Evolutionary conservation across 2,329 filamentous ascomycete species (phyloP).

Genomic region (Fusarium lateritium): DNA sequence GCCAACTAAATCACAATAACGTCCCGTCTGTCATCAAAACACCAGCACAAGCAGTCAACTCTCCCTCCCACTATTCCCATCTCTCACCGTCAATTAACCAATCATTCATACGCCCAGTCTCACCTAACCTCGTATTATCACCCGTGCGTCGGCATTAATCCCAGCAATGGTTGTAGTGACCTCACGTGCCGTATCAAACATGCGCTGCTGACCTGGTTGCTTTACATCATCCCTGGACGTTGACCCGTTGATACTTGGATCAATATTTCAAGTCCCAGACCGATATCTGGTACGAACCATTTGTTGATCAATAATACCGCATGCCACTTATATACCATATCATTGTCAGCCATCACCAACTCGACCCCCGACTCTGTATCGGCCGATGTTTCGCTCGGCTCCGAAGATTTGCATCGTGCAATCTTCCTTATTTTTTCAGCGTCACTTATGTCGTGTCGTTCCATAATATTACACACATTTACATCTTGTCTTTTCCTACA

Average conservation of each 20-base stretch:
- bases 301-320: no score
- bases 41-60: no score
- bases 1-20: neutral
- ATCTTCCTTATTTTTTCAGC: neutral
- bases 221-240: neutral
- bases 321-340: no score
- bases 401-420: no score
- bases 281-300: no score
- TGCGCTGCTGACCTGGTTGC: neutral
- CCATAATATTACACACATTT: constrained; percentile 1
- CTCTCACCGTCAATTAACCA: neutral
- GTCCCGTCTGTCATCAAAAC: neutral
- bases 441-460: neutral
- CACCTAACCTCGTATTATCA: neutral
- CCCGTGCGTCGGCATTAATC: neutral
- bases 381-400: neutral
- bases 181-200: constrained; percentile 6
- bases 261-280: no score
- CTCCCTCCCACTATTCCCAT: neutral
- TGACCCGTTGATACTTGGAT: neutral
- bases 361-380: neutral
- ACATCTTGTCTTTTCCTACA: constrained; percentile 2
- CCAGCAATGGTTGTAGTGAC: neutral
- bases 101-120: neutral
- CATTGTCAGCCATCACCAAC: no score